Conservation (phyloP, 768 basidiomycete species). For the Collybiopsis confluens region DNA sequence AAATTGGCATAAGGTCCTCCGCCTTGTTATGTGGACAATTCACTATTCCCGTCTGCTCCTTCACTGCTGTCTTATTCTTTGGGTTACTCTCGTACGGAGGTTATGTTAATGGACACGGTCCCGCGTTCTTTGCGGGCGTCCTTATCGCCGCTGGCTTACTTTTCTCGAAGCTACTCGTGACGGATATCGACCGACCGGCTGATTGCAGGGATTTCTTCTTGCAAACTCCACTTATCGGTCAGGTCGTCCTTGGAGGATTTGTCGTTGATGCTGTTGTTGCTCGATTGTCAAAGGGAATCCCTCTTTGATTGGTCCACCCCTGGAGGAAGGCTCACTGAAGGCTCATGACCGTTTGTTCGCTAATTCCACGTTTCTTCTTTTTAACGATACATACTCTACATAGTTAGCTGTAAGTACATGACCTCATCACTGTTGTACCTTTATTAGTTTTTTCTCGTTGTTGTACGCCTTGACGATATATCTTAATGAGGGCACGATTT, state of each 20-base stretch:
- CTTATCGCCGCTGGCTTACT: slow-evolving; percentile 16
- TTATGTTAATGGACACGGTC: slow-evolving; percentile 37
- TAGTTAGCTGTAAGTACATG: too few relatives aligned
- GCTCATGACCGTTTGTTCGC: too few relatives aligned
- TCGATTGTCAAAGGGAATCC: slow-evolving; percentile 15
- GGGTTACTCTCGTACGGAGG: slow-evolving; percentile 41
- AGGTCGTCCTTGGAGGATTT: slow-evolving; percentile 22
- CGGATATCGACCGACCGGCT: slow-evolving; percentile 22
- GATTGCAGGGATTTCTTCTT: slow-evolving; percentile 24
- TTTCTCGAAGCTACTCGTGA: slow-evolving; percentile 16
- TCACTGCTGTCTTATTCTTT: slow-evolving; percentile 42
- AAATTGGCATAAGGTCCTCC: slow-evolving; percentile 54
- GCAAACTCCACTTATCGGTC: slow-evolving; percentile 22
- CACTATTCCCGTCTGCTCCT: slow-evolving; percentile 43
- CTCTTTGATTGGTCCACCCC: slow-evolving; percentile 3
- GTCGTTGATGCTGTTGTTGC: slow-evolving; percentile 19
- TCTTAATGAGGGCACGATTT: too few relatives aligned
- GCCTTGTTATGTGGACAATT: slow-evolving; percentile 48
- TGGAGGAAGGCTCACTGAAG: too few relatives aligned
- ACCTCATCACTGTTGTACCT: too few relatives aligned
- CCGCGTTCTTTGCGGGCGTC: slow-evolving; percentile 25
- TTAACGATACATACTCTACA: too few relatives aligned
- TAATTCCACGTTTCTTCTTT: too few relatives aligned
- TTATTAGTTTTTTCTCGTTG: too few relatives aligned
- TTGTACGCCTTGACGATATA: too few relatives aligned